Evolutionary conservation across 306 rosid genomes (phyloP).

Genomic region (Prunus padus): DNA sequence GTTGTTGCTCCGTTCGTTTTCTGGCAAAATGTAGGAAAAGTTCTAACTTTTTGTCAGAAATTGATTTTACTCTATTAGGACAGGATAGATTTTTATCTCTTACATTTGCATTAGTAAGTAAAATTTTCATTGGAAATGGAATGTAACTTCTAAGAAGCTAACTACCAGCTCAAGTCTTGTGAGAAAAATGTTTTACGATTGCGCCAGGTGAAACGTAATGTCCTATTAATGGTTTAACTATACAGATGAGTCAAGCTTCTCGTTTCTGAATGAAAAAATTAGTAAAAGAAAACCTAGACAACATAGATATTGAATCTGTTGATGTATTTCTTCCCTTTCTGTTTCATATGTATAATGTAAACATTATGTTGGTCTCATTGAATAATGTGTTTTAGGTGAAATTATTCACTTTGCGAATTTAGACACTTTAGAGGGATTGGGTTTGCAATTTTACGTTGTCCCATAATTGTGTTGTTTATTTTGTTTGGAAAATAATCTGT

Average conservation of each 20-base stretch:
- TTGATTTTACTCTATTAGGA: not conserved
- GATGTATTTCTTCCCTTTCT: not conserved
- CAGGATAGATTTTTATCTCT: not conserved
- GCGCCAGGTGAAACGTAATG: not conserved
- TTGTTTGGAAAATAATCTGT: slow-evolving; percentile 4
- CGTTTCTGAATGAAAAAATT: not conserved
- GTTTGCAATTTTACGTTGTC: not conserved
- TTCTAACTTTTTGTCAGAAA: not conserved
- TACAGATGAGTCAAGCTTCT: not conserved
- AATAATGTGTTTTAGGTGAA: not conserved
- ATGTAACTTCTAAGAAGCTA: not conserved
- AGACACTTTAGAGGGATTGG: not conserved
- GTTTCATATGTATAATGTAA: not conserved
- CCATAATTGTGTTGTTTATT: not conserved
- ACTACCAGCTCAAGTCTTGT: not conserved
- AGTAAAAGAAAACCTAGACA: not conserved
- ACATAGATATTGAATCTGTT: not conserved
- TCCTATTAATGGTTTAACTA: not conserved
- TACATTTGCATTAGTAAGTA: not conserved
- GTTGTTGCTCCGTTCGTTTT: not conserved
- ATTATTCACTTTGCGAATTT: not conserved
- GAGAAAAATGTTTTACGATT: not conserved
- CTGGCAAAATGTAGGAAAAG: slow-evolving; percentile 9
- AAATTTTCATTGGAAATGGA: not conserved
- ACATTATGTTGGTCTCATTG: not conserved